Evolutionary conservation across 495 filamentous ascomycete genomes (phyloP).

Genomic region (Elaphomyces granulatus): DNA sequence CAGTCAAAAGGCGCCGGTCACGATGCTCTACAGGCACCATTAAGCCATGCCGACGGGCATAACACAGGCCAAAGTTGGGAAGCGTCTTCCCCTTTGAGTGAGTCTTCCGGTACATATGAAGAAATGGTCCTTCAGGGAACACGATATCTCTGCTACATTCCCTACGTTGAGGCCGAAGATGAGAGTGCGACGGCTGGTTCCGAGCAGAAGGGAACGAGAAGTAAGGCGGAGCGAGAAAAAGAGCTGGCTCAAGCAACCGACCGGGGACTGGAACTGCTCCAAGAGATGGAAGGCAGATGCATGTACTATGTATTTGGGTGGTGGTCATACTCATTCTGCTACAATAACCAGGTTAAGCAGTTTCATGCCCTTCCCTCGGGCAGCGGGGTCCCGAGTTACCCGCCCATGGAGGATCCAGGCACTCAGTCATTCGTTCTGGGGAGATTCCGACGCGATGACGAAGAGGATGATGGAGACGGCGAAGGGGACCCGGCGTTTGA

Average conservation of each 20-base stretch:
- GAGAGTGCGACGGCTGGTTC: constrained; percentile 33
- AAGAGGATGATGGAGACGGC: constrained; percentile 14
- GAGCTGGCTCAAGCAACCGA: constrained; percentile 74
- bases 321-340: constrained; percentile 98
- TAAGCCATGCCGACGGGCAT: neutral
- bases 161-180: constrained; percentile 40
- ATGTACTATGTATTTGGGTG: constrained; percentile 85
- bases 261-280: constrained; percentile 78
- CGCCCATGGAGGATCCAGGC: constrained; percentile 56
- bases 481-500: constrained; percentile 20
- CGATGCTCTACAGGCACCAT: constrained; percentile 2
- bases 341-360: constrained; percentile 73
- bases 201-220: constrained; percentile 37
- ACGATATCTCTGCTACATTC: constrained; percentile 75
- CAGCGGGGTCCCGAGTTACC: constrained; percentile 50
- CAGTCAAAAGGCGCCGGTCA: neutral
- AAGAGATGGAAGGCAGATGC: constrained; percentile 73
- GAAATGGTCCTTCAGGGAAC: constrained; percentile 52
- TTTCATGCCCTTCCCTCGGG: constrained; percentile 70
- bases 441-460: constrained; percentile 27
- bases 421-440: constrained; percentile 75
- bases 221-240: constrained; percentile 58
- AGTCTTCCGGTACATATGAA: constrained; percentile 24
- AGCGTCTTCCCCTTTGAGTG: neutral
- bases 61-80: constrained; percentile 1